Conservation (phyloP, 2,329 filamentous ascomycete species). For the Aspergillus quadricinctus region DNA sequence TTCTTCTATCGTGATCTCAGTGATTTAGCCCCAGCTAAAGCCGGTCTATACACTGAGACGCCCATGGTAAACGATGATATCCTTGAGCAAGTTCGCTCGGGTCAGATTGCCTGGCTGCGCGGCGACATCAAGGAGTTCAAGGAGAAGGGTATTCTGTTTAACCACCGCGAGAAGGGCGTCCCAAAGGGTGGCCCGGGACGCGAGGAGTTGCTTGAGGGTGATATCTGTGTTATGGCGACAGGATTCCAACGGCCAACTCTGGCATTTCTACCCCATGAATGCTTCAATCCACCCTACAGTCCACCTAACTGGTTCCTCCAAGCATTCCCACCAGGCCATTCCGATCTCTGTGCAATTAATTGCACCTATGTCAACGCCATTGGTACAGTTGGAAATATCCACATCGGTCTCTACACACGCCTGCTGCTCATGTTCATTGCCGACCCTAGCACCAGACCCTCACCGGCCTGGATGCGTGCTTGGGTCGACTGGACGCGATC, state of each 20-base stretch:
- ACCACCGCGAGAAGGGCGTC: slow-evolving; percentile 50
- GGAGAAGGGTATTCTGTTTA: slow-evolving; percentile 63
- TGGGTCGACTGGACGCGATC: slow-evolving; percentile 82
- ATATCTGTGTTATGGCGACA: slow-evolving; percentile 78
- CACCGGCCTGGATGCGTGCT: slow-evolving; percentile 68
- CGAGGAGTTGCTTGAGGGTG: slow-evolving; percentile 69
- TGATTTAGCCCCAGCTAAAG: slow-evolving; percentile 62
- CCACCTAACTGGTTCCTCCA: slow-evolving; percentile 88
- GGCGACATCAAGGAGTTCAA: slow-evolving; percentile 70
- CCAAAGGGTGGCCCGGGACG: too few relatives aligned
- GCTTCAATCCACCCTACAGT: slow-evolving; percentile 67
- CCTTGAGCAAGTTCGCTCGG: slow-evolving; percentile 67
- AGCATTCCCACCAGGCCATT: slow-evolving; percentile 71
- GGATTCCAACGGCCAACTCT: slow-evolving; percentile 73
- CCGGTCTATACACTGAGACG: slow-evolving; percentile 73
- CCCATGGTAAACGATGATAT: slow-evolving; percentile 84
- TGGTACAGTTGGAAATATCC: slow-evolving; percentile 78
- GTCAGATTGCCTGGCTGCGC: slow-evolving; percentile 72
- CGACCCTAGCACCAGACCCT: slow-evolving; percentile 70
- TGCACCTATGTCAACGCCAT: slow-evolving; percentile 78
- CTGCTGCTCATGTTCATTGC: slow-evolving; percentile 82
- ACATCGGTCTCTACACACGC: slow-evolving; percentile 84
- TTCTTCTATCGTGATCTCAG: slow-evolving; percentile 80
- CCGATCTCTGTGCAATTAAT: slow-evolving; percentile 74
- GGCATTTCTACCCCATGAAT: slow-evolving; percentile 67